Percentiles rank a stretch among this genome's conserved stretches.
Conservation (phyloP, 495 filamentous ascomycete genomes). For the Melanomma pulvis-pyrius region DNA sequence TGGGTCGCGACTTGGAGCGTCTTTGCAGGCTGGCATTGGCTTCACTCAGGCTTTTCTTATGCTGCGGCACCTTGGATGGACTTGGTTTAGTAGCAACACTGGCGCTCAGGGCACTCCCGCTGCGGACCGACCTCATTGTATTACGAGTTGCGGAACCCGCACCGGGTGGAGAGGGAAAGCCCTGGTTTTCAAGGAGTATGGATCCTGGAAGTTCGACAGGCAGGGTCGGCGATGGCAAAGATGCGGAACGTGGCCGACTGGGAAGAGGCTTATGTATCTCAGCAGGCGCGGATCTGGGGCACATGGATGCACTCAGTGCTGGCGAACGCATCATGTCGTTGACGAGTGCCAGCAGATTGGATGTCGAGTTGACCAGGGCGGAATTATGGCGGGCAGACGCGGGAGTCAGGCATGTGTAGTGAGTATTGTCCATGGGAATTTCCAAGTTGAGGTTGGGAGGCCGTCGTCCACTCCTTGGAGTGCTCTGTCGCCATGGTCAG, state of each 20-base stretch:
- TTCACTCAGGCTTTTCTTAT: slow-evolving; percentile 37
- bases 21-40: slow-evolving; percentile 25
- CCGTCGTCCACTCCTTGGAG: slow-evolving; percentile 22
- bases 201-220: slow-evolving; percentile 45
- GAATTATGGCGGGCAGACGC: slow-evolving; percentile 43
- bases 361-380: slow-evolving; percentile 42
- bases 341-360: slow-evolving; percentile 44
- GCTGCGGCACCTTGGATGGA: slow-evolving; percentile 28
- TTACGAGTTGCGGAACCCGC: slow-evolving; percentile 23
- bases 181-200: slow-evolving; percentile 41
- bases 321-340: slow-evolving; percentile 47
- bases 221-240: slow-evolving; percentile 41
- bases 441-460: slow-evolving; percentile 37
- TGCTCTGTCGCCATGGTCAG: slow-evolving; percentile 30
- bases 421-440: slow-evolving; percentile 28
- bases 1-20: slow-evolving; percentile 33
- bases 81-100: slow-evolving; percentile 26
- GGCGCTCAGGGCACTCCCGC: slow-evolving; percentile 31
- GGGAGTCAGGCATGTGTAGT: slow-evolving; percentile 20
- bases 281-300: slow-evolving; percentile 22
- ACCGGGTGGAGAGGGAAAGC: slow-evolving; percentile 30
- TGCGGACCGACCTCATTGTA: slow-evolving; percentile 36
- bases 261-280: slow-evolving; percentile 39
- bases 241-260: slow-evolving; percentile 42
- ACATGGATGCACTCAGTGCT: slow-evolving; percentile 35